Conservation (phyloP, 2,329 filamentous ascomycete genomes). For the Bisporella sp. region DNA sequence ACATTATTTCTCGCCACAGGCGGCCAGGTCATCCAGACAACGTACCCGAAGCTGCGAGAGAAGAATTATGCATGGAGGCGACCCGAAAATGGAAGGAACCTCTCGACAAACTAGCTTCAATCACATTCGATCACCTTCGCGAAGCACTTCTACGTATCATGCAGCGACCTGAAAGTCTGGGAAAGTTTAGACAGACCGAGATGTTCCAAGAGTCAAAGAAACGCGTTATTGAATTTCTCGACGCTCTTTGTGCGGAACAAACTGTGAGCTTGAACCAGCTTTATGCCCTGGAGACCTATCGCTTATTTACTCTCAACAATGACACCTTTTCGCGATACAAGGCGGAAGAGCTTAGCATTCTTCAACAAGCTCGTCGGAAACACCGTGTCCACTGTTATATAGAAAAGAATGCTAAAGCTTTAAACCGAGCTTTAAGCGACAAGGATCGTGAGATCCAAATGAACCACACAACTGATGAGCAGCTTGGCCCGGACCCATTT, state of each 20-base stretch:
- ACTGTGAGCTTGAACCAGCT: background rate
- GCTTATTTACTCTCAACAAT: constrained; percentile 12
- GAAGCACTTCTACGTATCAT: constrained; percentile 22
- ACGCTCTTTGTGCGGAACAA: constrained; percentile 2
- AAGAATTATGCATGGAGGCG: constrained; percentile 48
- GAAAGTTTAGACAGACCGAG: constrained; percentile 7
- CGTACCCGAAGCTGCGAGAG: constrained; percentile 52
- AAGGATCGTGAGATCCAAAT: constrained; percentile 1
- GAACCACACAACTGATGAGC: constrained; percentile 11
- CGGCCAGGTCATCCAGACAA: constrained; percentile 52
- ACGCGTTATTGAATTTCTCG: constrained; percentile 8
- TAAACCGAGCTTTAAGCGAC: background rate
- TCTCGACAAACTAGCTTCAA: constrained; percentile 34
- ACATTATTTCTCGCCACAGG: constrained; percentile 47
- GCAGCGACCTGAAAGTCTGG: background rate
- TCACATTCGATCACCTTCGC: constrained; percentile 42
- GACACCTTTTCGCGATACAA: constrained; percentile 39
- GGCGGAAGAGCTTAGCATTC: constrained; percentile 36
- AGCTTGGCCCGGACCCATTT: constrained; percentile 52
- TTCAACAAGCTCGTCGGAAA: constrained; percentile 42
- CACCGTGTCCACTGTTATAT: constrained; percentile 39
- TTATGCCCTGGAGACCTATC: constrained; percentile 9
- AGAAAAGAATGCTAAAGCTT: background rate
- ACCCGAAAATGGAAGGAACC: constrained; percentile 52
- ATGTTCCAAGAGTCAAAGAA: constrained; percentile 6